Percentiles rank a stretch among this genome's conserved stretches.
Evolutionary conservation across 352 stramenopile species (phyloP).

Genomic region (Phytophthora pini): DNA sequence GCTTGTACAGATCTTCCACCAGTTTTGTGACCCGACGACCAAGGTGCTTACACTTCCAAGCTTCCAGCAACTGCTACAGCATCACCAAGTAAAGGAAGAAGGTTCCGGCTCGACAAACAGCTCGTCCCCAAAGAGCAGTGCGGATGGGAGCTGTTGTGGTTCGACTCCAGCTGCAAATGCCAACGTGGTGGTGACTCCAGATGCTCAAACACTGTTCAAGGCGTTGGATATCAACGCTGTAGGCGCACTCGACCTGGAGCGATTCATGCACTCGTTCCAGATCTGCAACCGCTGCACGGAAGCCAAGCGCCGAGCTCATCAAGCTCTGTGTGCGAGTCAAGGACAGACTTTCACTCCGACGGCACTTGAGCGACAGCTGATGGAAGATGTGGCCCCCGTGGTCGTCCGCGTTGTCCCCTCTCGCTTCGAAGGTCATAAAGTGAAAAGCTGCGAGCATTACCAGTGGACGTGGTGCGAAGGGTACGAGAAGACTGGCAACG

Average conservation of each 20-base stretch:
- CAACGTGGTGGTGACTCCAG: constrained; percentile 29
- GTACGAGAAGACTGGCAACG: constrained; percentile 84
- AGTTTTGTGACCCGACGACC: constrained; percentile 69
- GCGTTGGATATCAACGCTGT: constrained; percentile 52
- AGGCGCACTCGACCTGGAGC: constrained; percentile 64
- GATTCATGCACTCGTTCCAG: constrained; percentile 88
- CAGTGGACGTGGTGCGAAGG: constrained; percentile 90
- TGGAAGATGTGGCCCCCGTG: constrained; percentile 81
- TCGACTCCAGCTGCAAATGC: constrained; percentile 7
- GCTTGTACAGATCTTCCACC: constrained; percentile 87
- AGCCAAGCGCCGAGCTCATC: constrained; percentile 69
- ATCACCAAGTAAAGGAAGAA: constrained; percentile 77
- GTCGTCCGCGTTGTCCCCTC: constrained; percentile 80
- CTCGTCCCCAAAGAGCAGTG: constrained; percentile 15
- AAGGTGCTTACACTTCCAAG: constrained; percentile 57
- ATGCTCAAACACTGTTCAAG: constrained; percentile 67
- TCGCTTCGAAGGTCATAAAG: constrained; percentile 75
- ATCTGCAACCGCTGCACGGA: constrained; percentile 89
- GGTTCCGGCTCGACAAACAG: constrained; percentile 1
- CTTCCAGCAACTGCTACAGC: constrained; percentile 71
- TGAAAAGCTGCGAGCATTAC: constrained; percentile 87
- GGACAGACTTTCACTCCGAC: constrained; percentile 54
- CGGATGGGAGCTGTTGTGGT: constrained; percentile 13
- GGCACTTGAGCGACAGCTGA: constrained; percentile 66
- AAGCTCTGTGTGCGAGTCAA: constrained; percentile 62